Percentiles rank a stretch among this genome's conserved stretches.
Evolutionary conservation across 1,284 basidiomycete species (phyloP).

Genomic region (Pisolithus thermaeus): DNA sequence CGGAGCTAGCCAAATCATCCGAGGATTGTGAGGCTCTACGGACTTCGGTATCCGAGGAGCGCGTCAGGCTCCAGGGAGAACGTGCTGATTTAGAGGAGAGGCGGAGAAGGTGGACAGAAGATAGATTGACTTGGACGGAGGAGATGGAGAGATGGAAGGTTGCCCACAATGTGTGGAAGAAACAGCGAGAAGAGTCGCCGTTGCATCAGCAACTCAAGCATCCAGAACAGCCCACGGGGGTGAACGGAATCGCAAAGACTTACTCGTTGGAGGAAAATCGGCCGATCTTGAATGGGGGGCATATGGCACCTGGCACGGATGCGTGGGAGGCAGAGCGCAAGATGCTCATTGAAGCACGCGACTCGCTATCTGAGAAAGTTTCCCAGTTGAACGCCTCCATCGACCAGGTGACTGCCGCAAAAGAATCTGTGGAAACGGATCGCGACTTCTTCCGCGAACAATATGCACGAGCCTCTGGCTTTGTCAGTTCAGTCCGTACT

Average conservation of each 20-base stretch:
- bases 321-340: slow-evolving; percentile 13
- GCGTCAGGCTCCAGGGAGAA: slow-evolving; percentile 4
- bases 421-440: slow-evolving; percentile 38
- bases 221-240: slow-evolving; percentile 6
- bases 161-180: slow-evolving; percentile 18
- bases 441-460: slow-evolving; percentile 47
- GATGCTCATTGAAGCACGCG: slow-evolving; percentile 19
- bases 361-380: slow-evolving; percentile 10
- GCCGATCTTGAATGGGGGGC: slow-evolving; percentile 5
- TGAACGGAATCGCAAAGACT: slow-evolving; percentile 9
- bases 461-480: slow-evolving; percentile 47
- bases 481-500: slow-evolving; percentile 34
- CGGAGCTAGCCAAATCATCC: slow-evolving; percentile 1
- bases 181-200: slow-evolving; percentile 16
- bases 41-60: slow-evolving; percentile 11
- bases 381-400: slow-evolving; percentile 15
- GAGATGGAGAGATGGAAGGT: slow-evolving; percentile 13
- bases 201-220: slow-evolving; percentile 1
- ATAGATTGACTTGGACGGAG: slow-evolving; percentile 7
- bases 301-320: background rate
- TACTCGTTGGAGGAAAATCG: background rate
- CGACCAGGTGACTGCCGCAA: slow-evolving; percentile 15
- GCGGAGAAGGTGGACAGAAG: slow-evolving; percentile 6
- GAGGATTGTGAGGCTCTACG: background rate
- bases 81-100: background rate